Evolutionary conservation across 352 stramenopile species (phyloP).

Genomic region (Phytophthora fragariaefolia): DNA sequence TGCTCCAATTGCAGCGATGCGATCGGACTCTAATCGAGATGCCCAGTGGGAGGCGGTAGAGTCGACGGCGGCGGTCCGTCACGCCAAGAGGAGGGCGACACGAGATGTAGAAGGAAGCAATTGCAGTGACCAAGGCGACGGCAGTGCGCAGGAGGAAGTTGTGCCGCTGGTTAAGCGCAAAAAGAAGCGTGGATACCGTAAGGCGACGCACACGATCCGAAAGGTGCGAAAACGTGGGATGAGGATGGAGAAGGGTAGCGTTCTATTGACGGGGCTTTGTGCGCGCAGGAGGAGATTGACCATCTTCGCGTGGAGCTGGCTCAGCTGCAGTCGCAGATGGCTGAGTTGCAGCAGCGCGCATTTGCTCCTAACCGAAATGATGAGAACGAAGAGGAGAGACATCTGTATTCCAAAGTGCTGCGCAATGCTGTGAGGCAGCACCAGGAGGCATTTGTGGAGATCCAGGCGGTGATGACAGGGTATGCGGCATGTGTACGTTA

Average conservation of each 20-base stretch:
- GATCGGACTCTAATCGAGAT: not conserved
- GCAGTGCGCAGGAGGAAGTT: slow-evolving; percentile 10
- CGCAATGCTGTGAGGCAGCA: slow-evolving; percentile 36
- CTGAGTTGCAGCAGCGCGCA: slow-evolving; percentile 30
- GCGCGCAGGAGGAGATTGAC: slow-evolving; percentile 40
- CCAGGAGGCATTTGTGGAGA: slow-evolving; percentile 37
- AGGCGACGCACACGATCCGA: slow-evolving; percentile 43
- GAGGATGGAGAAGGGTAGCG: too few species aligned
- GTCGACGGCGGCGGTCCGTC: not conserved
- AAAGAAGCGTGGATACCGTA: slow-evolving; percentile 37
- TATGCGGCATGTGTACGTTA: slow-evolving; percentile 39
- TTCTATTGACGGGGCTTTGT: not conserved
- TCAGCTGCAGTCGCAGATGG: slow-evolving; percentile 28
- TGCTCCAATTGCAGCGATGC: not conserved
- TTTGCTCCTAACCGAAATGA: slow-evolving; percentile 21
- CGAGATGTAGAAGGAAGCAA: not conserved
- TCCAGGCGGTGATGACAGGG: slow-evolving; percentile 36
- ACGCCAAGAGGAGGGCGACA: slow-evolving; percentile 12
- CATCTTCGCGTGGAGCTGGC: slow-evolving; percentile 31
- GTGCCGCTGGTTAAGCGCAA: slow-evolving; percentile 13
- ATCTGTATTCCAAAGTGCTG: slow-evolving; percentile 33
- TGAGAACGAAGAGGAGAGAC: slow-evolving; percentile 16
- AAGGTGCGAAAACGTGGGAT: slow-evolving; percentile 34
- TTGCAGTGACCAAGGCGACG: slow-evolving; percentile 5
- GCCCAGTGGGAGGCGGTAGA: slow-evolving; percentile 7